Conservation (phyloP, 2,329 filamentous ascomycete species). For the Claviceps lovelessii region DNA sequence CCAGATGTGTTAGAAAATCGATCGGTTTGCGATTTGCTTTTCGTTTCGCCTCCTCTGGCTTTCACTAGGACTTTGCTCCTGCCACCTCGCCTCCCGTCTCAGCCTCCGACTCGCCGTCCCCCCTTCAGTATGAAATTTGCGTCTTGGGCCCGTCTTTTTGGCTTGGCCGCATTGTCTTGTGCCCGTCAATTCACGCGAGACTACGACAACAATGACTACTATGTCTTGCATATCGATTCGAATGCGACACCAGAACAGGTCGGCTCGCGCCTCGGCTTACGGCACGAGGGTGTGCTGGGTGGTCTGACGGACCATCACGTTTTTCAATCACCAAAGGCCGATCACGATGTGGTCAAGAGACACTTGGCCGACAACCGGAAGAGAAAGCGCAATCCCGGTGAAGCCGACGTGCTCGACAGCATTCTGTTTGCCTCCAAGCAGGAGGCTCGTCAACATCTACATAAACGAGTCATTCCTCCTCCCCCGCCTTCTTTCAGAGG, state of each 20-base stretch:
- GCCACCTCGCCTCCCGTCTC: neutral
- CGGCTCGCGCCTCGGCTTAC: slow-evolving; percentile 57
- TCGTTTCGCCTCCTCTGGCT: neutral
- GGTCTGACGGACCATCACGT: slow-evolving; percentile 70
- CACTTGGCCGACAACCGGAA: slow-evolving; percentile 40
- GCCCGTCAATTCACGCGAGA: slow-evolving; percentile 46
- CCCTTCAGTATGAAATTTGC: slow-evolving; percentile 32
- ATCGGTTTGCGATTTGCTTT: neutral
- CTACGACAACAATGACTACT: slow-evolving; percentile 77
- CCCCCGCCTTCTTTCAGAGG: slow-evolving; percentile 15
- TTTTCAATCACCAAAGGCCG: slow-evolving; percentile 57
- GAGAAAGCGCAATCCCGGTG: slow-evolving; percentile 44
- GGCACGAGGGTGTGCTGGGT: slow-evolving; percentile 68
- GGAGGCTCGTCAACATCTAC: slow-evolving; percentile 32
- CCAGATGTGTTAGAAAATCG: slow-evolving; percentile 1
- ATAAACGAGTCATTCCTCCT: slow-evolving; percentile 36
- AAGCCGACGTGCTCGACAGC: slow-evolving; percentile 50
- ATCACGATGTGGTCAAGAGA: slow-evolving; percentile 43
- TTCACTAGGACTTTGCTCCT: neutral
- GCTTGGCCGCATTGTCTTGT: slow-evolving; percentile 34
- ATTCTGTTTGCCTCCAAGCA: slow-evolving; percentile 72
- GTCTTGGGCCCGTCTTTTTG: slow-evolving; percentile 37
- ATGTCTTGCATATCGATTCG: slow-evolving; percentile 70
- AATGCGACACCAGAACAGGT: slow-evolving; percentile 52
- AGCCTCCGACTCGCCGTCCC: neutral